Percentiles rank a stretch among this genome's conserved stretches.
Evolutionary conservation across 129 eudicot genomes (phyloP).

Genomic region (Flaveria robusta): DNA sequence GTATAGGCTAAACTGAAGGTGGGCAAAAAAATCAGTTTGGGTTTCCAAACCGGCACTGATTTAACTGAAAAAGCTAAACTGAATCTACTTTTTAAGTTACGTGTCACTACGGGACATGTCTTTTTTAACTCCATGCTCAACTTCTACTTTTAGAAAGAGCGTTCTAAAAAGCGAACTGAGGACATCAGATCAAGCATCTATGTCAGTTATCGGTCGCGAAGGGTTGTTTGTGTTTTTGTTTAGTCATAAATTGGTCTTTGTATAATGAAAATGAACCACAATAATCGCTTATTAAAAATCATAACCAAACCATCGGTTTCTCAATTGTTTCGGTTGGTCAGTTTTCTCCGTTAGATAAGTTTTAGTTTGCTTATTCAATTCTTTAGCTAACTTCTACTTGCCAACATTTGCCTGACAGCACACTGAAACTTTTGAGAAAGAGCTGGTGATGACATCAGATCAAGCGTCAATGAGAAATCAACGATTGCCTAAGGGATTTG

Average conservation of each 20-base stretch:
- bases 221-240: not conserved
- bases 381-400: not conserved
- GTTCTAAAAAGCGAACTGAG: too few relatives aligned
- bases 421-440: slow-evolving; percentile 75
- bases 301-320: not conserved
- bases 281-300: not conserved
- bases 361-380: not conserved
- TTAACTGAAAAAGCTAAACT: too few relatives aligned
- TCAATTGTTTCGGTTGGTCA: not conserved
- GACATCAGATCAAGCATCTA: too few relatives aligned
- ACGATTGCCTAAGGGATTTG: slow-evolving; percentile 89
- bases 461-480: slow-evolving; percentile 92
- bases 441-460: slow-evolving; percentile 91
- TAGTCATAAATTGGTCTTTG: too few relatives aligned
- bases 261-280: not conserved
- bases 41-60: too few relatives aligned
- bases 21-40: too few relatives aligned
- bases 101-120: too few relatives aligned
- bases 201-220: not conserved
- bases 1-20: too few relatives aligned
- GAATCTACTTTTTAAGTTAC: too few relatives aligned
- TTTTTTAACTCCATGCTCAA: too few relatives aligned
- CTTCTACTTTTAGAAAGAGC: too few relatives aligned
- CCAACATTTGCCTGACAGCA: slow-evolving; percentile 42
- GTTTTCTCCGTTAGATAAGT: not conserved